Percentiles rank a stretch among this genome's conserved stretches.
Evolutionary conservation across 164 flowering plant species (phyloP).

Genomic region (Stephania yunnanensis): DNA sequence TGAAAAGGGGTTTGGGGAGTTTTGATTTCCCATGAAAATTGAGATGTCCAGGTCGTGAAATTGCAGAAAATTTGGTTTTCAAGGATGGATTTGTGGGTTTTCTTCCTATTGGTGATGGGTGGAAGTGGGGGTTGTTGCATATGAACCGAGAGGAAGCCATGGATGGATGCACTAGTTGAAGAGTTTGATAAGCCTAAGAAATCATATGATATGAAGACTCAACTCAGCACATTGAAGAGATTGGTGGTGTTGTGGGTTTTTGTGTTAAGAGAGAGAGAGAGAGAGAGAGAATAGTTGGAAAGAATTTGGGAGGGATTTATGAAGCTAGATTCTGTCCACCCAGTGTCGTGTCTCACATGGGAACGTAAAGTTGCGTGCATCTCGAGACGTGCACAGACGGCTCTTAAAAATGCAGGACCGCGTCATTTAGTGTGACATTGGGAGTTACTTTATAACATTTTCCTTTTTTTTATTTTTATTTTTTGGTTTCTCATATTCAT

Average conservation of each 20-base stretch:
- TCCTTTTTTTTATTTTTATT: too few relatives aligned
- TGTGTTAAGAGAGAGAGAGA: background rate
- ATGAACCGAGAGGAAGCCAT: slow-evolving; percentile 47
- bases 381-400: too few relatives aligned
- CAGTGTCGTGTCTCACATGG: background rate
- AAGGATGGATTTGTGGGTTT: slow-evolving; percentile 21
- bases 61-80: slow-evolving; percentile 14
- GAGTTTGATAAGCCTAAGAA: background rate
- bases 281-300: background rate
- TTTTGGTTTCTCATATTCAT: too few relatives aligned
- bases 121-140: slow-evolving; percentile 18
- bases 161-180: background rate
- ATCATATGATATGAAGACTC: background rate
- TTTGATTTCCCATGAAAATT: slow-evolving; percentile 15
- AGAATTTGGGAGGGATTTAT: background rate
- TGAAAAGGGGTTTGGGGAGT: slow-evolving; percentile 26
- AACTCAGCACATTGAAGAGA: background rate
- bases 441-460: too few relatives aligned
- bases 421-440: too few relatives aligned
- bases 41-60: slow-evolving; percentile 26
- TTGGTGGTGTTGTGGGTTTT: background rate
- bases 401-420: too few relatives aligned
- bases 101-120: slow-evolving; percentile 23
- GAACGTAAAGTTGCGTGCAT: too few relatives aligned
- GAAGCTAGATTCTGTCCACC: background rate